phyloP scores from a whole-genome alignment of 225 moss, liverwort and hornwort genomes.

The Climacium dendroides region DNA sequence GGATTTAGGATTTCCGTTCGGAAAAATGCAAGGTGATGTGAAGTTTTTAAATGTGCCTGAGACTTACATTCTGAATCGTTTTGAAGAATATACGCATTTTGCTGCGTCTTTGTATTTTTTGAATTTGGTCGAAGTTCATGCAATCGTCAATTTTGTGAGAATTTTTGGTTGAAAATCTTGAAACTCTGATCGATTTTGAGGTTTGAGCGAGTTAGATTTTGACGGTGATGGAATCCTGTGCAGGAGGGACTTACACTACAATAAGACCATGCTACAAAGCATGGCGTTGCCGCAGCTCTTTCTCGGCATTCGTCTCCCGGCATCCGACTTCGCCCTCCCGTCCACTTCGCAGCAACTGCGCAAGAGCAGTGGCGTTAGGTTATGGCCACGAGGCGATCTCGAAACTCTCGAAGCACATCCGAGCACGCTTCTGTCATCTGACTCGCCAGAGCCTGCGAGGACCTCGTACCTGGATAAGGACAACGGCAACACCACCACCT shows the following conservation, averaged over 20 bases:
- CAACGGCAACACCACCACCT: neutral
- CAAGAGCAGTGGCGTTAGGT: neutral
- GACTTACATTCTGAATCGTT: neutral
- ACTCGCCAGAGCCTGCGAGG: neutral
- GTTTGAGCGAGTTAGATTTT: neutral
- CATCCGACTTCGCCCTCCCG: slow-evolving; percentile 11
- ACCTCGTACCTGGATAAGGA: neutral
- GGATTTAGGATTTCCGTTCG: neutral
- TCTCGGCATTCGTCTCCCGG: slow-evolving; percentile 16
- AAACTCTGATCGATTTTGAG: neutral
- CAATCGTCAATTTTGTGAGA: neutral
- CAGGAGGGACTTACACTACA: neutral
- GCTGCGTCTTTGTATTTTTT: neutral
- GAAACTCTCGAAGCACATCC: slow-evolving; percentile 11
- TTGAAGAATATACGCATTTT: neutral
- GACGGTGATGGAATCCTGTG: neutral
- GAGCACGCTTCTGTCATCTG: neutral
- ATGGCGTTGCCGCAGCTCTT: slow-evolving; percentile 39
- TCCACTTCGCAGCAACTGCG: neutral
- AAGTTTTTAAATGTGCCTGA: neutral
- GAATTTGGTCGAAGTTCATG: neutral
- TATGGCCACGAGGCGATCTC: slow-evolving; percentile 9
- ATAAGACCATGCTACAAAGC: slow-evolving; percentile 22
- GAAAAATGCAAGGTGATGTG: neutral
- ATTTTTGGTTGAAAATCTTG: neutral